These are phyloP conservation scores for Eucalyptus regnans DNA, from an alignment of 345 rosid species.

Conservation along the genomic window DNA sequence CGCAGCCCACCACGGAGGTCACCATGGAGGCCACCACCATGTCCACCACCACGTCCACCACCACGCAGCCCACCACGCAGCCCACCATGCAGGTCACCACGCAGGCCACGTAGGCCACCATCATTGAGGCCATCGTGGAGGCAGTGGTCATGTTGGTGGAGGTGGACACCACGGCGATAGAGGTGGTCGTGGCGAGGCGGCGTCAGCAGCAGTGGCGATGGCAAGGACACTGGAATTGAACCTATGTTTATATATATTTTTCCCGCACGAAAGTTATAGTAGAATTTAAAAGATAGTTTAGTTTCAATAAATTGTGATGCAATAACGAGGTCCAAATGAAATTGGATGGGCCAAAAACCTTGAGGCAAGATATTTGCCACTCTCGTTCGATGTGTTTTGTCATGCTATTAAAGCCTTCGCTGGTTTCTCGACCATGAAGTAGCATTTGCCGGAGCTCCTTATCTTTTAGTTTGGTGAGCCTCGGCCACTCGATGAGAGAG, in stretches of 20 bases:
- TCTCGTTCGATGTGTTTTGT: no score
- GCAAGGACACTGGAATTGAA: background rate
- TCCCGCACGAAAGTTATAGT: background rate
- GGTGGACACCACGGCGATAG: background rate
- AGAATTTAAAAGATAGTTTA: background rate
- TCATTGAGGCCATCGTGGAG: background rate
- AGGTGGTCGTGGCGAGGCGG: background rate
- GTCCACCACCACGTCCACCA: background rate
- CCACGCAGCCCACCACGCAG: background rate
- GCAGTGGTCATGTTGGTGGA: background rate
- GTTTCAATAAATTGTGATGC: background rate
- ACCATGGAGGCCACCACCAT: no score
- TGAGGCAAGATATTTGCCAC: no score
- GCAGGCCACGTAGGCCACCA: background rate
- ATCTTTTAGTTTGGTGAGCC: no score
- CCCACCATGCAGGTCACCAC: no score
- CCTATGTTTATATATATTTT: background rate
- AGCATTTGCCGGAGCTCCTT: no score
- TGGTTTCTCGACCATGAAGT: no score
- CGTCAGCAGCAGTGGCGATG: background rate
- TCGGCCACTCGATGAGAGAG: no score
- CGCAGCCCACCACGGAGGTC: background rate
- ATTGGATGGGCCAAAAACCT: background rate
- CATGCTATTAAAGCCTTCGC: no score
- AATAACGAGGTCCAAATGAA: background rate